Percentiles rank a stretch among this genome's conserved stretches.
Evolutionary conservation across 805 yeast genomes (phyloP).

Genomic region (Starmerella geochares): DNA sequence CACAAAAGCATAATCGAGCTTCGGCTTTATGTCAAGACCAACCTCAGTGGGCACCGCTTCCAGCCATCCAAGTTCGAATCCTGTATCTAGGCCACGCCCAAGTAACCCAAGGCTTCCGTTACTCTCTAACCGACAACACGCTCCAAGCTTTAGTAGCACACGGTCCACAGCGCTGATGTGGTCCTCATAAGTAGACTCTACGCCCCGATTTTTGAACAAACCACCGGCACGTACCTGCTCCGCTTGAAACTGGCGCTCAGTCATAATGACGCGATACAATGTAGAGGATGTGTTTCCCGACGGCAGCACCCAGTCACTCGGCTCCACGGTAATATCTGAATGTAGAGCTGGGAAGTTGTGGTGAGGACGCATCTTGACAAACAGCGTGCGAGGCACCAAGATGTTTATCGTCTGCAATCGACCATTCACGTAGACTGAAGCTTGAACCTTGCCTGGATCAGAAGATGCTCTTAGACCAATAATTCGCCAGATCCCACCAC

Average conservation of each 20-base stretch:
- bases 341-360: slow-evolving; percentile 16
- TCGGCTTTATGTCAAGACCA: neutral
- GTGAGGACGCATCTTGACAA: slow-evolving; percentile 45
- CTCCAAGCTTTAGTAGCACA: slow-evolving; percentile 69
- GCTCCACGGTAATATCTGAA: slow-evolving; percentile 33
- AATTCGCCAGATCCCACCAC: slow-evolving; percentile 69
- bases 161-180: slow-evolving; percentile 58
- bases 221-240: slow-evolving; percentile 52
- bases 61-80: slow-evolving; percentile 59
- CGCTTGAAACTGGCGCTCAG: slow-evolving; percentile 49
- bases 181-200: slow-evolving; percentile 68
- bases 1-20: slow-evolving; percentile 29
- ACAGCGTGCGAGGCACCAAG: slow-evolving; percentile 64
- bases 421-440: slow-evolving; percentile 55
- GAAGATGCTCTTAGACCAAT: slow-evolving; percentile 48
- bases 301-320: slow-evolving; percentile 54
- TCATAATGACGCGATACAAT: slow-evolving; percentile 56
- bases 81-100: slow-evolving; percentile 75
- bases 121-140: slow-evolving; percentile 58
- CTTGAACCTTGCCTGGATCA: slow-evolving; percentile 66
- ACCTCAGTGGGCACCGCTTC: slow-evolving; percentile 31
- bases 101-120: slow-evolving; percentile 60
- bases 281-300: slow-evolving; percentile 44
- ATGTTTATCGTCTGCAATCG: slow-evolving; percentile 65
- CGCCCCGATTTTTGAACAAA: slow-evolving; percentile 48